These are phyloP conservation scores for Triticum timopheevii DNA, from an alignment of 176 grass and related monocot genomes.

Conservation along the genomic window DNA sequence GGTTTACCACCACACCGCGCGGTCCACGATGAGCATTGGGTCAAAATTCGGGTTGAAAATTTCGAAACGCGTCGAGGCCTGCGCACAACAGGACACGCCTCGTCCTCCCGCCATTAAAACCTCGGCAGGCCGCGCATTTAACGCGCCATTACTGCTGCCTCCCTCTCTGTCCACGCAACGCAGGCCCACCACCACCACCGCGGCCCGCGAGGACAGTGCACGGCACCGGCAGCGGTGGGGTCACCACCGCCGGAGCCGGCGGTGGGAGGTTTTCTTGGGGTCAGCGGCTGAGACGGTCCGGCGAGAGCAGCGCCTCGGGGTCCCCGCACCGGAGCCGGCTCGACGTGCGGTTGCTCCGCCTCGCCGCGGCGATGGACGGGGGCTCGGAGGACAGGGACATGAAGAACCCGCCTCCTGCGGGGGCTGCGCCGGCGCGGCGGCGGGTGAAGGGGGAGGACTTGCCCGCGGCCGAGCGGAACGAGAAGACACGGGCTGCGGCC, in stretches of 20 bases:
- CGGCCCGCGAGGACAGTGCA: neutral
- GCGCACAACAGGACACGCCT: neutral
- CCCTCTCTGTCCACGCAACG: conserved; percentile 12
- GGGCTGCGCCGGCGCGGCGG: conserved; percentile 25
- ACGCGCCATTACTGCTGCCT: conserved; percentile 49
- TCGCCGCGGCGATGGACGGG: conserved; percentile 31
- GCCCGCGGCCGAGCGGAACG: conserved; percentile 58
- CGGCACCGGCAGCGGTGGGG: neutral
- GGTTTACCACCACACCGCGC: neutral
- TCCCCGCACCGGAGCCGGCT: conserved; percentile 89
- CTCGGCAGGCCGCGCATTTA: conserved; percentile 42
- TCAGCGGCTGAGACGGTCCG: conserved; percentile 69
- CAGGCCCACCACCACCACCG: conserved; percentile 56
- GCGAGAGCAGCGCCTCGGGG: conserved; percentile 92
- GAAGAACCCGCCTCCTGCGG: conserved; percentile 45
- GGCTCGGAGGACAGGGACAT: conserved; percentile 59
- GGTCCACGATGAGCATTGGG: neutral
- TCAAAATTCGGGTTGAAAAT: neutral
- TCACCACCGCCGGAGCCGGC: neutral
- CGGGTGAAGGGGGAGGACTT: conserved; percentile 68
- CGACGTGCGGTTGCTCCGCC: conserved; percentile 40
- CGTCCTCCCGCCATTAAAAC: conserved; percentile 61
- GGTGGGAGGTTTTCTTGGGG: neutral
- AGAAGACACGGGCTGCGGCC: conserved; percentile 67
- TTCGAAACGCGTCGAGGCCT: neutral